These are phyloP conservation scores for Xylaria intraflava DNA, from an alignment of 495 filamentous ascomycete species.

Conservation along the genomic window DNA sequence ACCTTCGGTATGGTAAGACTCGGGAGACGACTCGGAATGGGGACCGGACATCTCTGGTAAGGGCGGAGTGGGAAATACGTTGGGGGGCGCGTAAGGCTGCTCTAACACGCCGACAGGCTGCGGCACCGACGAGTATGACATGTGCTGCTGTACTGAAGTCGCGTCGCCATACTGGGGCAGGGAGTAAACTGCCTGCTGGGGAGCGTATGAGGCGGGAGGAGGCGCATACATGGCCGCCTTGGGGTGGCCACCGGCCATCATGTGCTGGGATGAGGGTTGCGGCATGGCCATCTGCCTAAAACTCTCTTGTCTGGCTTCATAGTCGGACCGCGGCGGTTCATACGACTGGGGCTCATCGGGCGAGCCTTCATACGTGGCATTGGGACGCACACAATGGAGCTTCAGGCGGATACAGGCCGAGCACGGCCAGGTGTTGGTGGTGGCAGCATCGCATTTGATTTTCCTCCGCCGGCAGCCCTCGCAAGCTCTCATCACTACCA, in stretches of 20 bases:
- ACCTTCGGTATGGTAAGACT: constrained; percentile 53
- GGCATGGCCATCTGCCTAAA: constrained; percentile 46
- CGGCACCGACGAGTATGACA: constrained; percentile 45
- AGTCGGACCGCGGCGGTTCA: constrained; percentile 39
- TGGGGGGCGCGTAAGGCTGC: constrained; percentile 39
- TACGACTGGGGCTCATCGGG: constrained; percentile 41
- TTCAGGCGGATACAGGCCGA: constrained; percentile 89
- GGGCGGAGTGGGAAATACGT: constrained; percentile 50
- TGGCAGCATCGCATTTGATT: constrained; percentile 96
- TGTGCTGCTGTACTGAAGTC: constrained; percentile 34
- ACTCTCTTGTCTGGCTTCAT: constrained; percentile 48
- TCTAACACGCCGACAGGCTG: constrained; percentile 43
- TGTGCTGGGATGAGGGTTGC: constrained; percentile 33
- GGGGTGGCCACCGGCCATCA: constrained; percentile 22
- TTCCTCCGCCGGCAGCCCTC: constrained; percentile 88
- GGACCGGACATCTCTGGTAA: constrained; percentile 42
- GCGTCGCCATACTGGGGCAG: constrained; percentile 39
- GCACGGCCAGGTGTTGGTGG: constrained; percentile 97
- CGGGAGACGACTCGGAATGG: constrained; percentile 38
- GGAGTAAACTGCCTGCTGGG: constrained; percentile 39
- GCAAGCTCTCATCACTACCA: constrained; percentile 91
- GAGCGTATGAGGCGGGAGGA: constrained; percentile 31
- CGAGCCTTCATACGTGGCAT: constrained; percentile 77
- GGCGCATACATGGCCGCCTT: constrained; percentile 35
- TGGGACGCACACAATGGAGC: constrained; percentile 87